Evolutionary conservation across 768 basidiomycete species (phyloP), one percentile per base, ranked within the genome.

Genomic region (Lepiota venenata): DNA sequence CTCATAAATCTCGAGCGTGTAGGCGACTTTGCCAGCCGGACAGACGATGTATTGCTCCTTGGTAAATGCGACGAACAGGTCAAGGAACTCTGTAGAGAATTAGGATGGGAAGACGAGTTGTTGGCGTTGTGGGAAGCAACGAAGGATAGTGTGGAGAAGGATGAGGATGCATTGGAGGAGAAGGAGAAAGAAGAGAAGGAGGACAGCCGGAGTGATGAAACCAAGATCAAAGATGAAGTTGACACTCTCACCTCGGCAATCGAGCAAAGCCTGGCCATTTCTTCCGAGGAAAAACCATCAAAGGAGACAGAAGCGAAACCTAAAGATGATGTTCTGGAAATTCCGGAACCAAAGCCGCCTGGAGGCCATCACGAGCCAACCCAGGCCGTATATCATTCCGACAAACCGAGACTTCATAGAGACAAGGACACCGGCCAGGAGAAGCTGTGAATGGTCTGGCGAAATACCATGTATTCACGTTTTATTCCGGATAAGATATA

Each of bases 1-100:
- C 78, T 98, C 27, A 85, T 98, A 69, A 97, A 97, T 66, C 75
- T 93, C 41, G 93, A 96, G 56, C 68, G 68, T 1, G 95, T 92
- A 1, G 93, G 93, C 0, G 72, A 82, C 61, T 76, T 90, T 47
- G 76, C 83, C 2, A 65, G 62, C 20, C 69, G 73, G 29, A 61
- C 74, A 14, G 76, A 84, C 50, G 88, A 91, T 60, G 72, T 88
- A 2, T 69, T 88, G 39, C 66, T 84, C 1, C 74, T 91, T 4
- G 85, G 85, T 11, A 80, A 84, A 61, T 90, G 89, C 59, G 91
- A 93, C 67, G 79, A 82, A 1, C 73, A 84, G 41, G 78, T 91
- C 10, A 69, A 71, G 36, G 69, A 82, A 49, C 71, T 93, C 15
- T 85, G 82, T 61, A 70, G 72, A 56, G 81, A 81, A 59, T 76